phyloP scores from a whole-genome alignment of 345 rosid species.

The Bruguiera parviflora region DNA sequence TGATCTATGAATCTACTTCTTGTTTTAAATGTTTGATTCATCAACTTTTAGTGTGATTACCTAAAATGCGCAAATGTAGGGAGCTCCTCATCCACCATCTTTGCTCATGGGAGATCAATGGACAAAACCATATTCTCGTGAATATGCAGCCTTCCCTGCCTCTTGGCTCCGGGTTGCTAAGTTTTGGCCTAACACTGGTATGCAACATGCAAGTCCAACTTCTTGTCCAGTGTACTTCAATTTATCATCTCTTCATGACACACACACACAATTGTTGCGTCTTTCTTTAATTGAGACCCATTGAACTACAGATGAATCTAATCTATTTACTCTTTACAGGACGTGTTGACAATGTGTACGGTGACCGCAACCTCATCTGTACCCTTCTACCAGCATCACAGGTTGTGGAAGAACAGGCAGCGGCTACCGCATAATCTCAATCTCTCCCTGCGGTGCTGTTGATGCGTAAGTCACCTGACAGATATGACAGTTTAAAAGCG shows the following conservation, averaged over 20 bases:
- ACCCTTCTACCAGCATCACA: conserved; percentile 74
- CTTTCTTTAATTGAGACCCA: too few species aligned
- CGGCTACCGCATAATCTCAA: conserved; percentile 58
- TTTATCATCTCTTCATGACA: background rate
- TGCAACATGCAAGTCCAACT: background rate
- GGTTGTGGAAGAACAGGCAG: conserved; percentile 69
- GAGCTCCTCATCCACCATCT: conserved; percentile 99
- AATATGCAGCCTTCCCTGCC: conserved; percentile 95
- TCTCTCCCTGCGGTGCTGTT: background rate
- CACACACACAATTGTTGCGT: background rate
- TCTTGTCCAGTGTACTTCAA: too few species aligned
- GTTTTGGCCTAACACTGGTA: conserved; percentile 96
- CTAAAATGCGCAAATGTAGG: conserved; percentile 45
- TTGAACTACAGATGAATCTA: background rate
- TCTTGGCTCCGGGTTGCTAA: conserved; percentile 87
- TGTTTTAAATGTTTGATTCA: background rate
- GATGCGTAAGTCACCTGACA: conserved; percentile 9
- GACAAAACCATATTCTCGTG: conserved; percentile 87
- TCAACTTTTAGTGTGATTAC: background rate
- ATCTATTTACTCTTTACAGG: conserved; percentile 33
- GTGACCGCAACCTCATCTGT: conserved; percentile 92
- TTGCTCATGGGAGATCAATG: conserved; percentile 96
- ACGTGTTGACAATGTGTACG: conserved; percentile 94
- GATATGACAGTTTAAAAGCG: background rate
- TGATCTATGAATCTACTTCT: background rate